Evolutionary conservation across 1,139 yeast species (phyloP).

Genomic region (Candida mesenterica): DNA sequence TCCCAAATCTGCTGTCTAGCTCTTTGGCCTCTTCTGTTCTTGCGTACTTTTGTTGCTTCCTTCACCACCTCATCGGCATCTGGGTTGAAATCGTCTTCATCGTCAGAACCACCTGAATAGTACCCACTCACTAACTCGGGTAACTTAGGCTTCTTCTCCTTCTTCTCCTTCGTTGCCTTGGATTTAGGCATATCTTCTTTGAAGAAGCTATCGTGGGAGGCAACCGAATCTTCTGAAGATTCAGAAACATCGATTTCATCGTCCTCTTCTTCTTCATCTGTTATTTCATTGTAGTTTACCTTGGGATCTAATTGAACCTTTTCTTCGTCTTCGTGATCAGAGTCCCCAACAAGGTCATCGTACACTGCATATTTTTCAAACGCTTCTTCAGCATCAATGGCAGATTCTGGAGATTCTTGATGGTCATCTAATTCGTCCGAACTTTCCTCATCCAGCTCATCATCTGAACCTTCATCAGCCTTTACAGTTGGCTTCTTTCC

Average conservation of each 20-base stretch:
- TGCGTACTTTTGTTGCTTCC: conserved; percentile 53
- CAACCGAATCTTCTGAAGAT: conserved; percentile 19
- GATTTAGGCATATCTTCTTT: conserved; percentile 21
- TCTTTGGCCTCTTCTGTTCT: conserved; percentile 94
- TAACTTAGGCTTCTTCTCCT: conserved; percentile 34
- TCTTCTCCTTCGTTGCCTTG: conserved; percentile 19
- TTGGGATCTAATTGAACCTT: conserved; percentile 34
- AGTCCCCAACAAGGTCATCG: conserved; percentile 53
- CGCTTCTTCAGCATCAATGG: conserved; percentile 26
- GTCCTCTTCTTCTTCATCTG: conserved; percentile 47
- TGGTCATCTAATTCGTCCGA: conserved; percentile 19
- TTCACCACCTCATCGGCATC: conserved; percentile 63
- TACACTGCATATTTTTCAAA: conserved; percentile 41
- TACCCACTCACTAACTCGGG: conserved; percentile 80
- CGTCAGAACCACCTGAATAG: conserved; percentile 74
- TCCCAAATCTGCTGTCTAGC: conserved; percentile 98
- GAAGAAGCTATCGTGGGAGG: conserved; percentile 42
- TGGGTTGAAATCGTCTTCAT: conserved; percentile 46
- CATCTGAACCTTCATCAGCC: conserved; percentile 18
- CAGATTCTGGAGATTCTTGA: conserved; percentile 11
- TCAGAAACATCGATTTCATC: conserved; percentile 16
- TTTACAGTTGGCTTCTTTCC: conserved; percentile 20
- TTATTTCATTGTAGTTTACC: conserved; percentile 57
- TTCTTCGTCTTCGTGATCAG: conserved; percentile 50
- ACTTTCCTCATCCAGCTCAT: conserved; percentile 17